Conservation (phyloP, 345 rosid species). For the Melaleuca quinquenervia region DNA sequence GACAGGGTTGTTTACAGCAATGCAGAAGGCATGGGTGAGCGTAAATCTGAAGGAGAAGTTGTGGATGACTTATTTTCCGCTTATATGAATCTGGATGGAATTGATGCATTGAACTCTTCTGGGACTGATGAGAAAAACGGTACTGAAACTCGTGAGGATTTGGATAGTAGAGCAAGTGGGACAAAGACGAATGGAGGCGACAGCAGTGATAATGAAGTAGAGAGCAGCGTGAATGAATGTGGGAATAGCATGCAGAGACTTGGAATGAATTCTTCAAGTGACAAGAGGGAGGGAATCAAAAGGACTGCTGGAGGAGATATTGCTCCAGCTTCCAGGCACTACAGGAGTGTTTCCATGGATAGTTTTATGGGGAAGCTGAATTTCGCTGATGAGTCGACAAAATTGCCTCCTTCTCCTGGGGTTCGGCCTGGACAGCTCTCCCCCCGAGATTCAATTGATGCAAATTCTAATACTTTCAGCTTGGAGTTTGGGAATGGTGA, state of each 20-base stretch:
- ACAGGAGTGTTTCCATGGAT: constrained; percentile 89
- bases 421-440: constrained; percentile 56
- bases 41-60: constrained; percentile 66
- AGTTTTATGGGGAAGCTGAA: constrained; percentile 81
- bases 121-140: constrained; percentile 67
- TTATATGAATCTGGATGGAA: constrained; percentile 86
- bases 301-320: constrained; percentile 74
- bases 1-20: constrained; percentile 34
- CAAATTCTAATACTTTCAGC: constrained; percentile 49
- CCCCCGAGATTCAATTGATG: constrained; percentile 55
- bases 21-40: constrained; percentile 61
- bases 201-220: constrained; percentile 89
- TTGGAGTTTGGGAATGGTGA: constrained; percentile 88
- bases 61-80: constrained; percentile 92
- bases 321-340: constrained; percentile 64
- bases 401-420: constrained; percentile 76
- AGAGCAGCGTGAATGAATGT: constrained; percentile 74
- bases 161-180: constrained; percentile 89
- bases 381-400: constrained; percentile 67
- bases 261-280: constrained; percentile 30
- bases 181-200: constrained; percentile 76
- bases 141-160: constrained; percentile 64
- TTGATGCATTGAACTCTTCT: constrained; percentile 70
- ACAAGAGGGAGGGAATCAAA: constrained; percentile 69
- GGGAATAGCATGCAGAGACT: constrained; percentile 23